phyloP scores from a whole-genome alignment of 495 filamentous ascomycete genomes.

The Penicillium bialowiezense region DNA sequence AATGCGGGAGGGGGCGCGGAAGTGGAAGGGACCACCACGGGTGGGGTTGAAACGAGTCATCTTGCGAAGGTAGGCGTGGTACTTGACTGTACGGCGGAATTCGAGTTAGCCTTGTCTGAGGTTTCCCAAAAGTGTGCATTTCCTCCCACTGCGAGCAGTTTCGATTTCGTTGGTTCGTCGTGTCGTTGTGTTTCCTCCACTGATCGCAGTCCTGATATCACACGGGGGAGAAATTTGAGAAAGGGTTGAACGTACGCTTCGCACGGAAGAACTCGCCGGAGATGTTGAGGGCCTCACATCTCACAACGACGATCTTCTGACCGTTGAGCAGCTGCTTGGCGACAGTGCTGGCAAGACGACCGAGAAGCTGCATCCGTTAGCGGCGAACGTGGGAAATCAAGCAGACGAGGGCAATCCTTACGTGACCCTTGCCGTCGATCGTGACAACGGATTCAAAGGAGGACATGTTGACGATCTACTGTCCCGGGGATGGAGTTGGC shows the following conservation, averaged over 20 bases:
- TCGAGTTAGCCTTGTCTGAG: constrained; percentile 32
- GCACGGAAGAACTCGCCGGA: constrained; percentile 99
- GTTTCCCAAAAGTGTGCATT: constrained; percentile 2
- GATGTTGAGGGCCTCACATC: constrained; percentile 99
- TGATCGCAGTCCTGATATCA: constrained; percentile 3
- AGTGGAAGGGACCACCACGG: constrained; percentile 99
- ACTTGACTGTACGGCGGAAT: constrained; percentile 77
- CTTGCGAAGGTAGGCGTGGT: constrained; percentile 99
- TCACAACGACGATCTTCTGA: constrained; percentile 98
- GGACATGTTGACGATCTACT: constrained; percentile 80
- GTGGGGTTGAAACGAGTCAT: constrained; percentile 99
- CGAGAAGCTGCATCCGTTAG: constrained; percentile 59
- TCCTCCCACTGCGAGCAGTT: constrained; percentile 1
- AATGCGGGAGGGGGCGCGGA: constrained; percentile 96
- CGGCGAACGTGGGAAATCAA: too few relatives aligned
- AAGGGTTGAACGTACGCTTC: constrained; percentile 79
- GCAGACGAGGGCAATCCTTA: too few relatives aligned
- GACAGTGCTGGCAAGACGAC: constrained; percentile 96
- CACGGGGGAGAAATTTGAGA: constrained; percentile 14
- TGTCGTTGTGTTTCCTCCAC: constrained; percentile 6
- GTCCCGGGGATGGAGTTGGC: constrained; percentile 26
- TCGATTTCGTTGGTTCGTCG: not conserved
- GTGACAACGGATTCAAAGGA: constrained; percentile 95
- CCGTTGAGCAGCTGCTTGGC: constrained; percentile 99
- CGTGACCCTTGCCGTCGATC: constrained; percentile 99